Evolutionary conservation across 371 early-diverging fungal species (phyloP).

Genomic region (Saksenaea oblongispora): DNA sequence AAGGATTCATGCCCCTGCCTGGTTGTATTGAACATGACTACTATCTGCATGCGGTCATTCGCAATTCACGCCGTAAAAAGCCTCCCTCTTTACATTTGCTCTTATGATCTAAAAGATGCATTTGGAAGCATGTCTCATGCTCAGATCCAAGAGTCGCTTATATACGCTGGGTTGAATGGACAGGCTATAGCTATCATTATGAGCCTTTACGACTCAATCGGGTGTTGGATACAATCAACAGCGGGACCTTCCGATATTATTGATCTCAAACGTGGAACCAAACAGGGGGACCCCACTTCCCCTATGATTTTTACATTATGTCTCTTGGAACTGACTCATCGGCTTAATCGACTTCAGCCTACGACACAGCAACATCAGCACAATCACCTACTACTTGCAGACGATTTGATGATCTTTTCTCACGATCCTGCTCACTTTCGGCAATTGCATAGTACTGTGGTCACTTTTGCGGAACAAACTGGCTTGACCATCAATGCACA

Average conservation of each 20-base stretch:
- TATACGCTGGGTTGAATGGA: too few relatives aligned
- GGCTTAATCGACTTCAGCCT: neutral
- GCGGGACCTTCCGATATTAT: neutral
- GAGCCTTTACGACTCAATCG: neutral
- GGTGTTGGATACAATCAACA: neutral
- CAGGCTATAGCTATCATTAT: neutral
- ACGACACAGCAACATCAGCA: neutral
- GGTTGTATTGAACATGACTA: slow-evolving; percentile 6
- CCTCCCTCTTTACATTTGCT: slow-evolving; percentile 9
- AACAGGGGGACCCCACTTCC: neutral
- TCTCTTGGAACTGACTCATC: neutral
- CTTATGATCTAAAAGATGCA: neutral
- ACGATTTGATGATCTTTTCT: neutral
- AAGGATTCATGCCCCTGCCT: slow-evolving; percentile 5
- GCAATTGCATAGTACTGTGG: too few relatives aligned
- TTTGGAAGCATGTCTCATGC: neutral
- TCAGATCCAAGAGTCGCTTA: neutral
- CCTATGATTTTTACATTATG: neutral
- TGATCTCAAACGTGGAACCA: neutral
- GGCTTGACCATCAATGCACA: too few relatives aligned
- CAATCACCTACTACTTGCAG: neutral
- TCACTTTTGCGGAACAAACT: too few relatives aligned
- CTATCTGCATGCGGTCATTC: slow-evolving; percentile 8
- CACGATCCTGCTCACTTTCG: neutral
- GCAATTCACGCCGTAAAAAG: neutral